Base-by-base conservation (phyloP, 2,329 filamentous ascomycete genomes). In the Fusarium brevicatenulatum region DNA sequence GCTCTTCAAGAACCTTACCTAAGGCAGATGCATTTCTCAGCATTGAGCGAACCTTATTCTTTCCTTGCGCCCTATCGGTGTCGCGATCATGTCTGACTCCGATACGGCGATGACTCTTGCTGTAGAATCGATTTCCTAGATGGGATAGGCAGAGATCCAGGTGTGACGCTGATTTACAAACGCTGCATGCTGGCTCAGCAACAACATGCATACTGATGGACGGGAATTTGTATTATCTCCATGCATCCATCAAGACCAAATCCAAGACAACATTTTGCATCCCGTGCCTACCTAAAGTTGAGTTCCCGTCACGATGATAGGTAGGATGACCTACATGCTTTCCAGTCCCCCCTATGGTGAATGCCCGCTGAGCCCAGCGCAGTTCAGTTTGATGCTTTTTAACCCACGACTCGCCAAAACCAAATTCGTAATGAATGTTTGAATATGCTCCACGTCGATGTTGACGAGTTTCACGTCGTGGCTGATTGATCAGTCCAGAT, bases 21-120 rank as follows among this genome's bases (percentile, higher is more conserved):
- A 56, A 72, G 58, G 59, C 58, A 65, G 50, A 55, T 47, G 42
- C 57, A 74, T 74, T 74, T 74, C 72, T 74, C 72, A 74, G 72
- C 72, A 74, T 34, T 55, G 32, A 28, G 37, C 46, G 55, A 74
- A 74, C 63, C 55, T 70, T 72, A 72, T 66, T 66, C 57, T 49
- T 43, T 49, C n/a, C 49, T 68, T 68, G 25, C 69, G 52, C 71
- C 63, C 67, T 68, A 40, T 73, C 71, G 71, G 63, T 30, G 67
- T 71, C 58, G 66, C 43, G 60, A 66, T 32, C 42, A 43, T 61
- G 43, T 42, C 61, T 68, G 54, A 57, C 34, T 54, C 69, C 68
- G 63, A 71, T 47, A 52, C 62, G 32, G 64, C 52, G 63, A 68
- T 74, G 71, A 74, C 71, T 73, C 71, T 59, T 58, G 42, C 62